Base-by-base conservation (phyloP, 202 grass and related monocot genomes). In the Cymbopogon flexuosus region DNA sequence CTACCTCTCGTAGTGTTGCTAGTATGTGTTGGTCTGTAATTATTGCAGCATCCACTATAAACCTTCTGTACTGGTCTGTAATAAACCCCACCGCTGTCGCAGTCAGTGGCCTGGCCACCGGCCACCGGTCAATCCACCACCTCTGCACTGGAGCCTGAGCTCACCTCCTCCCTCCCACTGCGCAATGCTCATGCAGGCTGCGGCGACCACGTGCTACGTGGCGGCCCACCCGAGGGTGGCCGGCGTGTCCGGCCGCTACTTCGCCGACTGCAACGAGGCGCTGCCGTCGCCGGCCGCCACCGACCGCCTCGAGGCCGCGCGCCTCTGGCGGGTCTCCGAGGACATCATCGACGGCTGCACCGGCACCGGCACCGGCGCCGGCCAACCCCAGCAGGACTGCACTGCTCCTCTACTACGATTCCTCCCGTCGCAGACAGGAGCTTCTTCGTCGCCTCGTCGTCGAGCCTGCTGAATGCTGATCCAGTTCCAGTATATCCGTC, bases 161-260 rank as follows among this genome's bases (percentile, higher is more conserved):
- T 58, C 54, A 22, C 54, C 19, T 11, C 51, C 0, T 19, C 3
- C 1, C 16, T 49, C 1, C 10, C 8, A 10, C 56, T 23, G 22
- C 21, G 52, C 49, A 52, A 51, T 23, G 39, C 22, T 76, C 56
- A 23, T 29, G 57, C 90, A 94, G 96, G 95, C 92, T 43, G 95
- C 95, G 21, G 95, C 95, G 69, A 93, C 92, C 76, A 93, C 95
- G 46, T 98, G 95, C 86, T 98, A 98, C 90, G 92, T 82, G 36
- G 95, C 95, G 72, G 84, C 87, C 43, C 92, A 98, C 82, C 79
- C 88, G 41, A 84, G 84, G 69, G 19, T 95, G 79, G 77, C 75
- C 49, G 86, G 90, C 19, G 86, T 93, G 19, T 89, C 95, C 70
- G 92, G 92, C 39, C 89, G 84, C 79, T 98, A 94, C 90, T 93